phyloP scores from a whole-genome alignment of 805 yeast genomes.

The Pichia membranifaciens region DNA sequence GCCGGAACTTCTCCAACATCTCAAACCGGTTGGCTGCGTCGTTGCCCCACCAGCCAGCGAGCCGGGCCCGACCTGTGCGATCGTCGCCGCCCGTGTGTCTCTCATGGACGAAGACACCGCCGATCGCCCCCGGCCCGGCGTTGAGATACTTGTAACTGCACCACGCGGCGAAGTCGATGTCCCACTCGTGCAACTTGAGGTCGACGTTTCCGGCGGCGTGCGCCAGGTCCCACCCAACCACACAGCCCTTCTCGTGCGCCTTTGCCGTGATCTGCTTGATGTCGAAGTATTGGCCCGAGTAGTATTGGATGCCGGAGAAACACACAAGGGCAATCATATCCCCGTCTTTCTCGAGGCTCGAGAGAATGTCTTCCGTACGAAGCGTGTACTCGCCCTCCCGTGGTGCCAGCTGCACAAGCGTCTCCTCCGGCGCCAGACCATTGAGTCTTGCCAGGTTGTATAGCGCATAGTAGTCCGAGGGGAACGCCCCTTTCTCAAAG shows the following conservation, averaged over 20 bases:
- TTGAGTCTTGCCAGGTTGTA: conserved; percentile 62
- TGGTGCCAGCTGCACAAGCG: conserved; percentile 61
- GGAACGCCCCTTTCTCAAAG: conserved; percentile 84
- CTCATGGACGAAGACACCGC: conserved; percentile 76
- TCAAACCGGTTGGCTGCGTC: conserved; percentile 61
- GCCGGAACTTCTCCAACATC: conserved; percentile 74
- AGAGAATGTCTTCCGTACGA: conserved; percentile 57
- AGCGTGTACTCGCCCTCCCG: conserved; percentile 51
- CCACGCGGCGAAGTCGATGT: conserved; percentile 91
- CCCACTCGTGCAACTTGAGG: conserved; percentile 76
- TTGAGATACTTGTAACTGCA: conserved; percentile 89
- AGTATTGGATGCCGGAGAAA: conserved; percentile 86
- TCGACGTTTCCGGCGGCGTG: conserved; percentile 90
- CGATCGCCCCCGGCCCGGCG: conserved; percentile 91
- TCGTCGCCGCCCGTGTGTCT: conserved; percentile 27
- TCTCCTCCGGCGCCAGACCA: conserved; percentile 45
- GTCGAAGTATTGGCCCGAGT: conserved; percentile 84
- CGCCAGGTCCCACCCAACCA: conserved; percentile 92
- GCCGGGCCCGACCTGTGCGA: conserved; percentile 47
- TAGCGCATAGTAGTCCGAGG: conserved; percentile 87
- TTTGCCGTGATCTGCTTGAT: conserved; percentile 61
- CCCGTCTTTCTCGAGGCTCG: conserved; percentile 47
- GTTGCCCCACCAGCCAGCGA: conserved; percentile 99
- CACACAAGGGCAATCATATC: conserved; percentile 67
- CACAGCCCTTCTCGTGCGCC: conserved; percentile 48